phyloP scores from a whole-genome alignment of 139 green algal genomes.

The Spirogloea muscicola region DNA sequence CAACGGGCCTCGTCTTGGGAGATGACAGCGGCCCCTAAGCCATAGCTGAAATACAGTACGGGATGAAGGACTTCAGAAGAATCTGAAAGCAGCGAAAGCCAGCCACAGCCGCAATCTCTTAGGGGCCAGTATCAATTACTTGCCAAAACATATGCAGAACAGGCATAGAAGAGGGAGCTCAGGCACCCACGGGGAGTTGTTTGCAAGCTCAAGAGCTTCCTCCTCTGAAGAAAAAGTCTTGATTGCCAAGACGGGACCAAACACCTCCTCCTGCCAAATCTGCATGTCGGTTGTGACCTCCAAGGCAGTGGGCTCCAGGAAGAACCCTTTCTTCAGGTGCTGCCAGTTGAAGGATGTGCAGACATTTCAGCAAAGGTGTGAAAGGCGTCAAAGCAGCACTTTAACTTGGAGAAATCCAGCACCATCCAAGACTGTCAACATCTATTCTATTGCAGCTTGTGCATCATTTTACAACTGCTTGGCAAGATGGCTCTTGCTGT shows the following conservation, averaged over 20 bases:
- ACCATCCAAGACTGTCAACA: neutral
- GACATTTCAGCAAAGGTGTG: neutral
- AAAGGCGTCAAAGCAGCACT: no score
- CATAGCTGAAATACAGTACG: conserved; percentile 24
- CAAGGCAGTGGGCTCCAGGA: conserved; percentile 42
- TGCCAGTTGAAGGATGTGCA: conserved; percentile 4
- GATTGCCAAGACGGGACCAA: conserved; percentile 68
- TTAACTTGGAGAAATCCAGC: neutral
- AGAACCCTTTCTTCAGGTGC: conserved; percentile 36
- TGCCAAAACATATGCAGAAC: neutral
- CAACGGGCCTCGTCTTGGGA: conserved; percentile 53
- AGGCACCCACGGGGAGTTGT: conserved; percentile 63
- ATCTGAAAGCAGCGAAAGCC: neutral
- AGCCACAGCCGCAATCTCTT: conserved; percentile 3
- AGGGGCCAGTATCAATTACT: neutral
- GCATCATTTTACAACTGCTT: neutral
- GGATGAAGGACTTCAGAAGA: neutral
- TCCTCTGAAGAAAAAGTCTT: conserved; percentile 74
- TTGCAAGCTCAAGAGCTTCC: conserved; percentile 73
- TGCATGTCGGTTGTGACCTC: conserved; percentile 29
- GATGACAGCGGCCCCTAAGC: conserved; percentile 75
- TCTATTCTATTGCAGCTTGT: neutral
- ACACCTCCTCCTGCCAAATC: conserved; percentile 82
- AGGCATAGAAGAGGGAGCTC: conserved; percentile 12
- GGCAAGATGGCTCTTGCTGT: neutral